Evolutionary conservation across 1,284 basidiomycete species (phyloP), one percentile per base, ranked within the genome.

Genomic region (Malassezia brasiliensis): DNA sequence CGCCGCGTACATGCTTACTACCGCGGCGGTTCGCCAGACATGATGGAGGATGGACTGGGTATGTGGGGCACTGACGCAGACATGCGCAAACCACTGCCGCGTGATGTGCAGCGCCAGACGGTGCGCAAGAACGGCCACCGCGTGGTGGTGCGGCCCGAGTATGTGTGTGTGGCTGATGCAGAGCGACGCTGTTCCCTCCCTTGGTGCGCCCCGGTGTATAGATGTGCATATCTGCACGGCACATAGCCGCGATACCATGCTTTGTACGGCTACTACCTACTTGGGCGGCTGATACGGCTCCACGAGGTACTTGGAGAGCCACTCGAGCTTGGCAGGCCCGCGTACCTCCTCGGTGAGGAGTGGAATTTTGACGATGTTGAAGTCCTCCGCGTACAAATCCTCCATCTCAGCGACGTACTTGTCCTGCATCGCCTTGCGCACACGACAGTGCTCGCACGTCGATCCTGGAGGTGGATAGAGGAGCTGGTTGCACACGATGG

Each of bases 401-500:
- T 62, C 58, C 67, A 74, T 74, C 56, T 73, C 71, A 34, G 37
- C 53, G 12, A 74, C 50, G 39, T 74, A 74, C 63, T 73, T 74
- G 75, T 93, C 91, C 73, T 96, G 93, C 90, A 98, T 98, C 78
- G 86, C 87, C 77, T 90, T 85, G 60, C 93, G 83, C 20, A 96
- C 90, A 39, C 81, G 80, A 77, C 93, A 98, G 76, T 96, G 93
- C 67, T 94, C 88, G 77, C 93, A 98, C 71, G 87, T 87, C 38
- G 90, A 87, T 51, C 80, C 88, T 89, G 53, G 35, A 79, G 88
- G 90, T 19, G 93, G 93, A 80, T 89, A 96, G 39, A 98, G 79
- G 10, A 98, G 79, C 77, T 98, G 93, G 76, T 98, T 98, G 64
- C 96, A 90, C 51, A 98, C 90, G 67, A 98, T 98, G 75, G 91